Base-by-base conservation (phyloP, 345 rosid species). In the Eucalyptus sideroxylon region DNA sequence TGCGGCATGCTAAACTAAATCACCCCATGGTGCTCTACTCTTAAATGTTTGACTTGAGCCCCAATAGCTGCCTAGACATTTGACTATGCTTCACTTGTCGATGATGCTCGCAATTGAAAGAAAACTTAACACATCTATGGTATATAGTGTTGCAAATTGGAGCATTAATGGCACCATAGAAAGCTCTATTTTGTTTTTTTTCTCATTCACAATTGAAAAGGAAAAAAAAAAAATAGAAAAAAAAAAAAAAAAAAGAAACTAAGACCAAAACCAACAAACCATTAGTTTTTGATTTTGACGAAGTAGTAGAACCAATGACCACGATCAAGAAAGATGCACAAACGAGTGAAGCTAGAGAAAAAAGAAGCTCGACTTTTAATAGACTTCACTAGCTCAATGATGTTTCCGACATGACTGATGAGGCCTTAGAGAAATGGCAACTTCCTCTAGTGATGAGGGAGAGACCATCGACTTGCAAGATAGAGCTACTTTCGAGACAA, bases 231-330 rank as follows among this genome's bases (percentile, higher is more conserved):
- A 50, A 50, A 6, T 16, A 16, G 19, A 50, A 50, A 16, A 50
- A 2, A n/a, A 7, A 2, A n/a, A 7, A 8, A 2, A 3, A 15
- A 4, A n/a, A 67, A 31, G 37, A 31, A 2, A 31, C 17, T 4
- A 67, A 60, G 67, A 60, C 67, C 67, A 27, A 60, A 60, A 27
- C 67, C 67, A 26, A 60, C 67, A 60, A 60, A 27, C 31, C 3
- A 0, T 0, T 6, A 60, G 2, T 60, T 3, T 60, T 60, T 60
- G 67, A 60, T 11, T 27, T 60, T 60, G 0, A 5, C 31, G 0
- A 60, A 60, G 67, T 27, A 60, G 16, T 0, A 60, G 8, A 26
- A 7, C 16, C 7, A 50, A 60, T 27, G 31, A 60, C 17, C 51
- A 11, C 0, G 16, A 60, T 26, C 5, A 11, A 60, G 67, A 60